phyloP scores from a whole-genome alignment of 139 green algal species.

The Coelastrella sp. region DNA sequence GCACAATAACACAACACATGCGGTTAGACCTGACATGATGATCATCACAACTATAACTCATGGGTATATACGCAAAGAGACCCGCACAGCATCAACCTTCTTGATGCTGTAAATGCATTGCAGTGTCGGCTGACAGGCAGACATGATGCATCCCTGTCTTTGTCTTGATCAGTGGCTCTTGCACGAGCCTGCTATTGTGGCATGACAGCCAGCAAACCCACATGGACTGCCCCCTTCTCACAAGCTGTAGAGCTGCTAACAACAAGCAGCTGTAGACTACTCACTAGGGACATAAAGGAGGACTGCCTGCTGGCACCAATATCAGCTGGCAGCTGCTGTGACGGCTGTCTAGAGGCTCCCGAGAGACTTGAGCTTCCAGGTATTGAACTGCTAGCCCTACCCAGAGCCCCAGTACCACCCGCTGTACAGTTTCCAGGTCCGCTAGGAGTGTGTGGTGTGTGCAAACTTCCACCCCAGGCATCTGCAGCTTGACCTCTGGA shows the following conservation, averaged over 20 bases:
- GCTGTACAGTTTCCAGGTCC: not conserved
- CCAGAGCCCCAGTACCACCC: not conserved
- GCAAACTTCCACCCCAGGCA: not conserved
- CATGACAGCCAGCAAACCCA: too few species aligned
- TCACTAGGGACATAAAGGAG: conserved; percentile 37
- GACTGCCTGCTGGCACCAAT: conserved; percentile 15
- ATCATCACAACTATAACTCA: too few species aligned
- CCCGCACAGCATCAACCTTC: too few species aligned
- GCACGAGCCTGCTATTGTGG: too few species aligned
- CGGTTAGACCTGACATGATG: too few species aligned
- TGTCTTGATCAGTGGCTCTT: too few species aligned
- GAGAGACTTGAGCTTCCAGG: not conserved
- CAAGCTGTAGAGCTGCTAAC: too few species aligned
- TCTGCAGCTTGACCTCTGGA: conserved; percentile 8
- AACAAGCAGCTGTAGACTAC: not conserved
- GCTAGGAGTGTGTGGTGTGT: conserved; percentile 8
- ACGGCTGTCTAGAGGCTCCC: conserved; percentile 2
- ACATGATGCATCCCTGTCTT: too few species aligned
- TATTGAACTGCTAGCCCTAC: not conserved
- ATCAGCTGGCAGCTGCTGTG: not conserved
- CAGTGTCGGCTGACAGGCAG: too few species aligned
- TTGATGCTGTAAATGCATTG: too few species aligned
- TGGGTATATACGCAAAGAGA: too few species aligned
- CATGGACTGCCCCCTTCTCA: too few species aligned
- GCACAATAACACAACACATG: not conserved